phyloP scores from a whole-genome alignment of 495 filamentous ascomycete species.

The Chaetomium tenue region DNA sequence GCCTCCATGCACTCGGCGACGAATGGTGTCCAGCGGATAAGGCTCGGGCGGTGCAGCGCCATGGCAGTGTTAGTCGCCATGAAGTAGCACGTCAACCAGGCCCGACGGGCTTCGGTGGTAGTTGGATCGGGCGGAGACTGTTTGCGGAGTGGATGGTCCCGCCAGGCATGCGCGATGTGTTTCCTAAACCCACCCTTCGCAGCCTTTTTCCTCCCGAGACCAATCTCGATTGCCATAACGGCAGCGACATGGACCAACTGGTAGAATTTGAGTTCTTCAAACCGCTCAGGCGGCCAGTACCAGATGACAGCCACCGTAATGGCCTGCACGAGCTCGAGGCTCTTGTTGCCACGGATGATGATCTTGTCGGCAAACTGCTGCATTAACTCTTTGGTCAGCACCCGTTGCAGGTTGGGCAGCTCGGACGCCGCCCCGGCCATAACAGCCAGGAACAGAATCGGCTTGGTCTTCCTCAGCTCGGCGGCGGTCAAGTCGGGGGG shows the following conservation, averaged over 20 bases:
- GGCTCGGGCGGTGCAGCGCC: slow-evolving; percentile 74
- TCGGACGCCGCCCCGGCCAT: slow-evolving; percentile 66
- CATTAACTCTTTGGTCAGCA: slow-evolving; percentile 69
- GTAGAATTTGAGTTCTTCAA: slow-evolving; percentile 89
- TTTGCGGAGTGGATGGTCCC: slow-evolving; percentile 51
- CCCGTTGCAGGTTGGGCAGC: slow-evolving; percentile 56
- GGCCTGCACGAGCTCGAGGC: slow-evolving; percentile 80
- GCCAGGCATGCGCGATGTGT: slow-evolving; percentile 44
- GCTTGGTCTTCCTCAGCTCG: slow-evolving; percentile 67
- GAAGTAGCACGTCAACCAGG: slow-evolving; percentile 84
- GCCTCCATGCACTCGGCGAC: slow-evolving; percentile 81
- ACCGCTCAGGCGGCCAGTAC: slow-evolving; percentile 81
- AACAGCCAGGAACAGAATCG: slow-evolving; percentile 78
- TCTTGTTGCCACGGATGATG: slow-evolving; percentile 75
- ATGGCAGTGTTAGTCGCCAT: slow-evolving; percentile 68
- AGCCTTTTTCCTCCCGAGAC: slow-evolving; percentile 61
- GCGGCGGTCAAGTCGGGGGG: slow-evolving; percentile 61
- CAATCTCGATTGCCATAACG: slow-evolving; percentile 83
- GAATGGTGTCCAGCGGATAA: slow-evolving; percentile 78
- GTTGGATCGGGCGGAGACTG: slow-evolving; percentile 56
- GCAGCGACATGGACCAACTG: slow-evolving; percentile 82
- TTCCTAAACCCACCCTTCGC: slow-evolving; percentile 37
- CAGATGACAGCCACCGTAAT: slow-evolving; percentile 69
- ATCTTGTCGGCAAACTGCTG: slow-evolving; percentile 69
- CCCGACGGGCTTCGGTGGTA: slow-evolving; percentile 68